These are phyloP conservation scores for Fragosphaeria purpurea DNA, from an alignment of 2,329 filamentous ascomycete species.

Conservation along the genomic window DNA sequence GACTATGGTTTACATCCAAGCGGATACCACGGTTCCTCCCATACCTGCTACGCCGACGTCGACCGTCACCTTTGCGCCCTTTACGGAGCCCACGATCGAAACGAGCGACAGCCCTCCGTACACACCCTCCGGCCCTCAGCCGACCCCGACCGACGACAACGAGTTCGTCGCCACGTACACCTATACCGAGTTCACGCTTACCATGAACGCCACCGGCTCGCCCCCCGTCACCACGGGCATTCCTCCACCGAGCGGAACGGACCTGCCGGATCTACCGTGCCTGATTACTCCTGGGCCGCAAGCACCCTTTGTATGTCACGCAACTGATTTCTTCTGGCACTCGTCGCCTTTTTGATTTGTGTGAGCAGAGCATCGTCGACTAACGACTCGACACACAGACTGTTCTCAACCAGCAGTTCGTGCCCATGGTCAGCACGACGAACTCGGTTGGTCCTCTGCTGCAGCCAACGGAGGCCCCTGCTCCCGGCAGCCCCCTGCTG, in stretches of 20 bases:
- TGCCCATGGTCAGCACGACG: conserved; percentile 6
- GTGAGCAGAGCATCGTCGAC: no score
- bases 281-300: conserved; percentile 1
- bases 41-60: neutral
- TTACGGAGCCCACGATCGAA: neutral
- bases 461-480: conserved; percentile 4
- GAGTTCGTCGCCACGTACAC: conserved; percentile 4
- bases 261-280: conserved; percentile 5
- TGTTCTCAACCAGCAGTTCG: conserved; percentile 4
- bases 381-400: neutral
- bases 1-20: neutral
- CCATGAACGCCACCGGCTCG: conserved; percentile 1
- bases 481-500: conserved; percentile 2
- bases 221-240: conserved; percentile 3
- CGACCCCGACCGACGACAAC: conserved; percentile 3
- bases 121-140: neutral
- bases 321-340: no score
- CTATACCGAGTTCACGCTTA: conserved; percentile 3
- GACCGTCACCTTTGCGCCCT: neutral
- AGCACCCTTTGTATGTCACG: neutral
- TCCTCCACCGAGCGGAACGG: conserved; percentile 1
- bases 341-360: no score
- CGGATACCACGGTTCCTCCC: neutral
- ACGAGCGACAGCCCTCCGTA: neutral
- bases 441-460: conserved; percentile 3